Evolutionary conservation across 2,329 filamentous ascomycete species (phyloP), one percentile per base, ranked within the genome.

Genomic region (Microcera coccophila): DNA sequence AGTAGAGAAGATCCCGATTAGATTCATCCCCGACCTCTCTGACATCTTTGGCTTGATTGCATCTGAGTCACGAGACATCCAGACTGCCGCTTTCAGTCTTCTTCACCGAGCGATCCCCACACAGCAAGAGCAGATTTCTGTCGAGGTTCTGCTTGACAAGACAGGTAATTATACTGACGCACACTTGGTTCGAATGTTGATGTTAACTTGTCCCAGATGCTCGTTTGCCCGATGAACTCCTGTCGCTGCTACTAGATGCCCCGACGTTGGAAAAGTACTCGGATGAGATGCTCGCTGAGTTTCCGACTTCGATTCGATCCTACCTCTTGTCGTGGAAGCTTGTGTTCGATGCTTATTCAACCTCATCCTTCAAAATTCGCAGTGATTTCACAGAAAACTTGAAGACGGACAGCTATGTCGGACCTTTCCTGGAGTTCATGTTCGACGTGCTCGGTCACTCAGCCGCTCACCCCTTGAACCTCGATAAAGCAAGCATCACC

Each of bases 301-400:
- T 90, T 55, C 89, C 89, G 10, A 70, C 80, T 1, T 61, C 78
- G 0, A 72, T 95, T 36, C 81, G 89, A 39, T 81, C 84, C 9
- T 98, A 96, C 58, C 74, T 98, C 3, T 72, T 95, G 20, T 86
- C 88, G 10, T 98, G 93, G 93, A 80, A 87, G 50, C 73, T 97
- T 1, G 76, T 96, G 1, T 97, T 95, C 60, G 89, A 95, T 54
- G 84, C 91, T 34, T 94, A 91, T 60, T 72, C 74, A 15, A 80
- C 82, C 16, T 82, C 90, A 11, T 88, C 90, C 0, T 84, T 87
- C 63, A 88, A 89, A 55, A 81, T 97, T 14, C 86, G 89, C 53
- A 81, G 79, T 45, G 83, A 90, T 57, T 97, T 96, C 58, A 78
- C 81, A 0, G 79, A 88, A 18, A 81, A 86, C 45, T 76, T 98